These are phyloP conservation scores for Serendipita indica DNA, from an alignment of 768 basidiomycete species.

Conservation along the genomic window DNA sequence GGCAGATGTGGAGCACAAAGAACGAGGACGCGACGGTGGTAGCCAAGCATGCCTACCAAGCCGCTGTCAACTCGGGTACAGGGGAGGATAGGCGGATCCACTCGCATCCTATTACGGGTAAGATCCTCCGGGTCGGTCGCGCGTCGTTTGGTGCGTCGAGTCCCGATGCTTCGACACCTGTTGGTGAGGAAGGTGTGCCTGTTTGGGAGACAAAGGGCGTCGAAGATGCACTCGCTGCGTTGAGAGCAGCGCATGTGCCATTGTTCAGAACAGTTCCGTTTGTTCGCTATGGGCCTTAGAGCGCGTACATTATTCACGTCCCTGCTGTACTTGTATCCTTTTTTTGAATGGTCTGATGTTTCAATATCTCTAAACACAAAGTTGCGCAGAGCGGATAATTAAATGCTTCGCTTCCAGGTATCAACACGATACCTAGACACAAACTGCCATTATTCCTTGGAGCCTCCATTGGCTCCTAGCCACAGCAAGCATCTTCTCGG, in stretches of 20 bases:
- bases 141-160: background rate
- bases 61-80: background rate
- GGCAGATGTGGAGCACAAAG: conserved; percentile 1
- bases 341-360: no score
- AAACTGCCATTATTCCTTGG: no score
- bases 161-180: background rate
- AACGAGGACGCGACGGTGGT: background rate
- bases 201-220: background rate
- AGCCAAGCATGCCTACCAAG: background rate
- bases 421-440: no score
- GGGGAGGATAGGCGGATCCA: background rate
- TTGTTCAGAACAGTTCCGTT: conserved; percentile 6
- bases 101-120: background rate
- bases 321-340: no score
- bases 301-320: no score
- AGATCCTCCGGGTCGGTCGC: background rate
- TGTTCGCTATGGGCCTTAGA: conserved; percentile 6
- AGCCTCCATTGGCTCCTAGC: no score
- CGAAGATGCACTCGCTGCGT: background rate
- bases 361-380: no score
- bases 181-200: background rate
- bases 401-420: no score
- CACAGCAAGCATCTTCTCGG: no score
- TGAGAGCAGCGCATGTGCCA: background rate
- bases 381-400: no score